Evolutionary conservation across 352 stramenopile genomes (phyloP), one percentile per base, ranked within the genome.

Genomic region (Phytophthora kernoviae): DNA sequence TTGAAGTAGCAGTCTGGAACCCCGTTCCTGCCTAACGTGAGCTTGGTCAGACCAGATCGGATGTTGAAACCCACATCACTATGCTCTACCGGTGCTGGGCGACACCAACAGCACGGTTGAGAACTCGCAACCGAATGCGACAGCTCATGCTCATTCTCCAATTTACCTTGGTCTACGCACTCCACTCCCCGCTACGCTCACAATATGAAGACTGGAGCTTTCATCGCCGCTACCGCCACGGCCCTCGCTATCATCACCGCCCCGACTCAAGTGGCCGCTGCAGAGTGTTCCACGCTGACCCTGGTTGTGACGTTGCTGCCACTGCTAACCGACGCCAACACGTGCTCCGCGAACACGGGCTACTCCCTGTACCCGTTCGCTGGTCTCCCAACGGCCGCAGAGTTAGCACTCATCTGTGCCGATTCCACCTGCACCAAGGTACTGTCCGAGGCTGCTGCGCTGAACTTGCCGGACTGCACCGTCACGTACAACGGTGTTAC

Each of bases 131-230:
- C n/a, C 27, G 12, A 51, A 11, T 39, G 42, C 20, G 14, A 33
- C 14, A 10, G 24, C 41, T 59, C 66, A 71, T 54, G 24, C 41
- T 59, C 66, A 71, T 54, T 75, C 34, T 33, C 21, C 30, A 61
- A 75, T 49, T 42, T 33, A 11, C 61, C 45, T 42, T 33, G 21
- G 15, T 37, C 14, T 42, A 44, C 7, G 17, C 59, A 60, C 53
- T 30, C 34, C 54, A 56, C 36, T 20, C 15, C 58, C 30, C 22
- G 15, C 51, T 15, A 26, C 41, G 47, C 37, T 66, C 43, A 22
- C 18, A 63, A 26, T 22, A 82, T 70, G 67, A 77, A 77, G 60
- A 76, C 50, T 42, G 65, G 51, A 18, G 42, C 47, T 30, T 17
- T 63, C 15, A 48, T 63, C 57, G 41, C 51, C 44, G 50, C 24